Evolutionary conservation across 495 filamentous ascomycete genomes (phyloP).

Genomic region (Talaromyces thailandensis): DNA sequence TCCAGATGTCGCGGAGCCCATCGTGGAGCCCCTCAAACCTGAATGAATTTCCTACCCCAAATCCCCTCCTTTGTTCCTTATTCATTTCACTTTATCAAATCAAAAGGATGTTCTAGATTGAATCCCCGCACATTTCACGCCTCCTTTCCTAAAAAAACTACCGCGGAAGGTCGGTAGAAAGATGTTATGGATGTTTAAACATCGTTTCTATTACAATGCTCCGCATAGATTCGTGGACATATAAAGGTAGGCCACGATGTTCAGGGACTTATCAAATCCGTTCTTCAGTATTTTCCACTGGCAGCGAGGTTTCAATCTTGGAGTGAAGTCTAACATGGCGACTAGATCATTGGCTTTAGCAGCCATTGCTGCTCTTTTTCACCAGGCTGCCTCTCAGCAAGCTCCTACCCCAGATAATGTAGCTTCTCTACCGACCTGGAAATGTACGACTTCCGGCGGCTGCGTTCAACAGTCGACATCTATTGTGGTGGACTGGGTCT

Average conservation of each 20-base stretch:
- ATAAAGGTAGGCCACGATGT: no score
- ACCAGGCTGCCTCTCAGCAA: conserved; percentile 1
- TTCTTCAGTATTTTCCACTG: neutral
- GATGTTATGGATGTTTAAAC: neutral
- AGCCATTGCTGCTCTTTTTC: neutral
- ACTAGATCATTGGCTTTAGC: neutral
- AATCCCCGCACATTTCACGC: neutral
- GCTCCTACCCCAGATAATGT: conserved; percentile 19
- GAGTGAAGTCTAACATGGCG: neutral
- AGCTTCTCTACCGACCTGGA: conserved; percentile 27
- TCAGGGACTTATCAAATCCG: neutral
- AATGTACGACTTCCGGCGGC: conserved; percentile 26
- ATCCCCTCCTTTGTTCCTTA: neutral
- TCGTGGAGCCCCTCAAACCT: neutral
- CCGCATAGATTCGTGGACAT: neutral
- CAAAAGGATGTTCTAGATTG: neutral
- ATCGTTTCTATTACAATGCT: neutral
- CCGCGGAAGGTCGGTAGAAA: neutral
- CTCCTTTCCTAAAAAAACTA: neutral
- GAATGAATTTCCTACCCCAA: neutral
- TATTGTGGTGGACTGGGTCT: conserved; percentile 29
- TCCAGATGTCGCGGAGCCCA: no score
- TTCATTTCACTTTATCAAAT: neutral
- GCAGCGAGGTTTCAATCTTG: neutral
- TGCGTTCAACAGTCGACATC: conserved; percentile 29